phyloP scores from a whole-genome alignment of 495 filamentous ascomycete species.

The Hypoxylon perforatum region DNA sequence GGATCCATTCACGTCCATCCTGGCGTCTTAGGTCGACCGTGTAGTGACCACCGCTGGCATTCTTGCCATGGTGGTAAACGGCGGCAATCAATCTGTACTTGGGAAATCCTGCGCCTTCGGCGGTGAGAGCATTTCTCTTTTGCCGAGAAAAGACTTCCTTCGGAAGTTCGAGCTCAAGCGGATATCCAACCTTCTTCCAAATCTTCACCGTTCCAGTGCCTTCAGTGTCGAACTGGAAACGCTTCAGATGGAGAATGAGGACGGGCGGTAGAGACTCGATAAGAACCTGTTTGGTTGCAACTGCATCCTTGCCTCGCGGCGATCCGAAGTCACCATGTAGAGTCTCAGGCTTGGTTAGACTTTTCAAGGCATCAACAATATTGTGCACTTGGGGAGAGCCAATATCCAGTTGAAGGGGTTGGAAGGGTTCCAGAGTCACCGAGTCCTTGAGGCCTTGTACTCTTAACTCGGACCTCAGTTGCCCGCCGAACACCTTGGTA shows the following conservation, averaged over 20 bases:
- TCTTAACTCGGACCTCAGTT: slow-evolving; percentile 87
- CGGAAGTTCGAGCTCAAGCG: slow-evolving; percentile 92
- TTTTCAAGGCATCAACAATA: slow-evolving; percentile 90
- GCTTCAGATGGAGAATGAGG: slow-evolving; percentile 93
- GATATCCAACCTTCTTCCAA: slow-evolving; percentile 98
- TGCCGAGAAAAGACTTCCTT: slow-evolving; percentile 87
- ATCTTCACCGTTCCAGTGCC: slow-evolving; percentile 92
- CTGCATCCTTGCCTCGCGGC: slow-evolving; percentile 76
- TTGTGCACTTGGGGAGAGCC: slow-evolving; percentile 84
- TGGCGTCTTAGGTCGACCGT: slow-evolving; percentile 95
- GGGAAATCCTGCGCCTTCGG: slow-evolving; percentile 70
- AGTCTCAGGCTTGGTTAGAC: slow-evolving; percentile 82
- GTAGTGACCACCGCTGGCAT: slow-evolving; percentile 94
- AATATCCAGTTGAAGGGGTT: slow-evolving; percentile 95
- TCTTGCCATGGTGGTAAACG: slow-evolving; percentile 97
- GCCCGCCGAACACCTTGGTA: slow-evolving; percentile 93
- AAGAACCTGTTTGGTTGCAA: slow-evolving; percentile 91
- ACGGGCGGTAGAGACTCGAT: slow-evolving; percentile 94
- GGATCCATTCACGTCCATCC: slow-evolving; percentile 93
- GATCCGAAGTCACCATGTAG: slow-evolving; percentile 90
- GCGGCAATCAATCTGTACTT: slow-evolving; percentile 89
- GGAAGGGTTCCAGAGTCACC: slow-evolving; percentile 91
- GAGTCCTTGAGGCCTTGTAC: slow-evolving; percentile 89
- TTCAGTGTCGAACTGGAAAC: slow-evolving; percentile 93
- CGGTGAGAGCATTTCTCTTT: slow-evolving; percentile 71